These are phyloP conservation scores for Aspergillus novoparasiticus DNA, from an alignment of 2,329 filamentous ascomycete genomes.

Conservation along the genomic window DNA sequence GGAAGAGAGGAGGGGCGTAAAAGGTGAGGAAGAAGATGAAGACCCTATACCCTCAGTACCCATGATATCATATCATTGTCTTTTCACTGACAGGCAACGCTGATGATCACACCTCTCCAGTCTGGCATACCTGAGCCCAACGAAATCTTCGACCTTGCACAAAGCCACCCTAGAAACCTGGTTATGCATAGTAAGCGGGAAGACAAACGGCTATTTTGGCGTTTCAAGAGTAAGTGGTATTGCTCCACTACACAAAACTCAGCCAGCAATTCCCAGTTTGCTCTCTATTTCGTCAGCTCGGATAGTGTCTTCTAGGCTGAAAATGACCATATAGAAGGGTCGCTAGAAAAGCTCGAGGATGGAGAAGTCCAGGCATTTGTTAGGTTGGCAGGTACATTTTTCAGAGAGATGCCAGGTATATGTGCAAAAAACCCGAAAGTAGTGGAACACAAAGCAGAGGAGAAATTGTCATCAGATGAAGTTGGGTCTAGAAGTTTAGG, in stretches of 20 bases:
- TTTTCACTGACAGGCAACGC: background rate
- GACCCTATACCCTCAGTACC: background rate
- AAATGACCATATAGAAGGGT: too few species aligned
- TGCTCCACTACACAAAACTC: background rate
- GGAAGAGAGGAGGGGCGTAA: background rate
- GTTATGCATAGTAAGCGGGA: background rate
- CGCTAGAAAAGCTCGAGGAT: too few species aligned
- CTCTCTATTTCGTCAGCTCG: background rate
- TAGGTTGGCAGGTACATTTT: too few species aligned
- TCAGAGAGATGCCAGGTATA: too few species aligned
- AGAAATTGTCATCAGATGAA: background rate
- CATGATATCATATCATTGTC: background rate
- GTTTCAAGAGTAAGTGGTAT: background rate
- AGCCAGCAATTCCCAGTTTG: background rate
- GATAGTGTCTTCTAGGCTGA: background rate
- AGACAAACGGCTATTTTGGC: background rate
- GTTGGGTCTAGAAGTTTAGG: background rate
- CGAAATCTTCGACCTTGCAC: background rate
- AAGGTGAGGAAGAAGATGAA: background rate
- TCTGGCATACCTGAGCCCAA: background rate
- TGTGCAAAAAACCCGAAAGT: too few species aligned
- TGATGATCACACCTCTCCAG: background rate
- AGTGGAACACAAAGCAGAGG: background rate
- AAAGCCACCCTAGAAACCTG: background rate
- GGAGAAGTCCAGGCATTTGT: too few species aligned